Conservation (phyloP, 2,329 filamentous ascomycete species). For the Hypoxylon sp. region DNA sequence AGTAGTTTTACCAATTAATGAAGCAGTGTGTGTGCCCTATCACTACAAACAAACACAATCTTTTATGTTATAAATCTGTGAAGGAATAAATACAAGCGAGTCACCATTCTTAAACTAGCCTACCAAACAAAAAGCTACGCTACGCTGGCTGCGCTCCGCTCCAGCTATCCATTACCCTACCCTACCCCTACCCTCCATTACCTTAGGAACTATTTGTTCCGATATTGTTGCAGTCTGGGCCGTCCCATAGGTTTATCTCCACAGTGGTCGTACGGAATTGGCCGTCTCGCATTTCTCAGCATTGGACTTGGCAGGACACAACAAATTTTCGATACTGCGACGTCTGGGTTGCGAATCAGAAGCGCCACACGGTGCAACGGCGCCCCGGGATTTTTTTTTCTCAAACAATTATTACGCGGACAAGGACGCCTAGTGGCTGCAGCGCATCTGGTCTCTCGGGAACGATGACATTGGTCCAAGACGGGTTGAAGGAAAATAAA, state of each 20-base stretch:
- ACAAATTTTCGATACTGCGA: conserved; percentile 29
- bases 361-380: conserved; percentile 9
- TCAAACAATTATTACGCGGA: conserved; percentile 19
- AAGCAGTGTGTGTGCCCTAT: conserved; percentile 3
- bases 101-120: background rate
- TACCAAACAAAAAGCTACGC: background rate
- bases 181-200: background rate
- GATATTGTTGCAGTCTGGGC: conserved; percentile 37
- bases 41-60: conserved; percentile 17
- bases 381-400: conserved; percentile 31
- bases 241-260: conserved; percentile 28
- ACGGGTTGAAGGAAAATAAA: background rate
- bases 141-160: background rate
- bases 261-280: conserved; percentile 39
- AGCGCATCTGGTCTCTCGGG: conserved; percentile 13
- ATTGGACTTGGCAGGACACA: conserved; percentile 36
- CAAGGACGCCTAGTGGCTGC: conserved; percentile 18
- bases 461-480: conserved; percentile 13
- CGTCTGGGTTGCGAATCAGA: conserved; percentile 13
- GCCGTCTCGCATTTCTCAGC: conserved; percentile 24
- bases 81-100: conserved; percentile 24
- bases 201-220: conserved; percentile 22
- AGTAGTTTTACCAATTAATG: too few species aligned
- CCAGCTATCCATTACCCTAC: background rate
- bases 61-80: conserved; percentile 9